Conservation (phyloP, 1,139 yeast genomes). For the Ogataea hybrid region DNA sequence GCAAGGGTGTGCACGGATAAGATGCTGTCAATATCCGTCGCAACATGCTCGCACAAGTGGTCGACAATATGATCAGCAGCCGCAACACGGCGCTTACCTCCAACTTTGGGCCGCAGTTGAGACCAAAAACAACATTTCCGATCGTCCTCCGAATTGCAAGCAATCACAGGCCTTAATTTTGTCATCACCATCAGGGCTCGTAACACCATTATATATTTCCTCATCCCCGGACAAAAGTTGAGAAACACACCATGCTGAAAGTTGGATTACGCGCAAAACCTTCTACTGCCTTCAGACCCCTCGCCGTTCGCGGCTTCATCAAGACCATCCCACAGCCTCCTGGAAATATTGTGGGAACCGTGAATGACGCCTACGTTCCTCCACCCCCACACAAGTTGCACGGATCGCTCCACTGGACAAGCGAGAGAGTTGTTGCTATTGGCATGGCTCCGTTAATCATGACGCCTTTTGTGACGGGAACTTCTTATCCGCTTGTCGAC, state of each 20-base stretch:
- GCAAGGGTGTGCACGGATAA: conserved; percentile 6
- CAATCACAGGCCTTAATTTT: conserved; percentile 10
- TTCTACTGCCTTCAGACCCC: conserved; percentile 13
- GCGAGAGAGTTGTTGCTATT: conserved; percentile 58
- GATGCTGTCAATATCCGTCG: conserved; percentile 2
- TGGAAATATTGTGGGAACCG: conserved; percentile 70
- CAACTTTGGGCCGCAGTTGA: background rate
- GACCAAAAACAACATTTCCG: conserved; percentile 1
- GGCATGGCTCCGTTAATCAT: conserved; percentile 64
- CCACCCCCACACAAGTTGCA: conserved; percentile 55
- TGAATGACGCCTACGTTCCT: conserved; percentile 67
- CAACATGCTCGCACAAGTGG: background rate
- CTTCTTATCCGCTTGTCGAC: conserved; percentile 51
- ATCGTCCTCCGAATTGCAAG: conserved; percentile 6
- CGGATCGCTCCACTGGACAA: conserved; percentile 75
- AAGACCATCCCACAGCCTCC: conserved; percentile 72
- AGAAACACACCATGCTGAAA: conserved; percentile 15
- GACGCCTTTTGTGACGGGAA: conserved; percentile 60
- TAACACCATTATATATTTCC: conserved; percentile 5
- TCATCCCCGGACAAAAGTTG: conserved; percentile 4
- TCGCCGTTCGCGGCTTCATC: conserved; percentile 35
- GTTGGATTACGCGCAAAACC: conserved; percentile 22
- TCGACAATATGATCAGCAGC: background rate
- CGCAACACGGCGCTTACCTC: background rate
- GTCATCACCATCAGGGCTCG: conserved; percentile 8